Evolutionary conservation across 192 early-diverging fungal species (phyloP), one percentile per base, ranked within the genome.

Genomic region (Linnemannia hyalina): DNA sequence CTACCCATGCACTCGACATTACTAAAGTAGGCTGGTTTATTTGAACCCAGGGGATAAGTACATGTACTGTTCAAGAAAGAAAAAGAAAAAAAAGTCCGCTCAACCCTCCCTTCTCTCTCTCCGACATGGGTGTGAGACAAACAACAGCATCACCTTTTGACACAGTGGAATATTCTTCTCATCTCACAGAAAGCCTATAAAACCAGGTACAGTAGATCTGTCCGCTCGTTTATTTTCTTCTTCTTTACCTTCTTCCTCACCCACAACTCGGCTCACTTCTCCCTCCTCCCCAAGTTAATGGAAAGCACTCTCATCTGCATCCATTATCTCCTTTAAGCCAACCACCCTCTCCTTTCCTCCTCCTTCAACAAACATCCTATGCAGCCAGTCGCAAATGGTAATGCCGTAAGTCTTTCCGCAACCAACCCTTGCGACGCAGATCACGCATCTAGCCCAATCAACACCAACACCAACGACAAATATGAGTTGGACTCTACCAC

Each of bases 341-440:
- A 29, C 20, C 7, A 63, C 23, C 32, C 46, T 36, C 29, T 20
- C 20, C 54, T 68, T 18, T 65, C 29, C 32, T 20, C 8, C 15
- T 41, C 52, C 22, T 16, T 57, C 22, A 71, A 32, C 63, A 60
- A 68, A 55, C 55, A 60, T 26, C n/a, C 29, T 65, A 82, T 82
- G 81, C 81, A 82, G 68, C 71, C 81, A 82, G 75, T 47, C 73
- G 81, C 70, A 42, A 29, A 76, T 82, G 70, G 72, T 32, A 77
- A 77, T 20, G 81, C 75, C 81, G 81, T 82, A 82, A 82, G 77
- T 82, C 81, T 82, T 82, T 77, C 81, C 81, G 76, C 81, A 82
- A 77, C 70, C 40, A 35, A 73, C 60, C 70, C 70, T 82, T 82
- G 81, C 76, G 81, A 82, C 75, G 81, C 76, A 82, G 81, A 82